These are phyloP conservation scores for Saksenaea oblongispora DNA, from an alignment of 371 early-diverging fungal species.

Conservation along the genomic window DNA sequence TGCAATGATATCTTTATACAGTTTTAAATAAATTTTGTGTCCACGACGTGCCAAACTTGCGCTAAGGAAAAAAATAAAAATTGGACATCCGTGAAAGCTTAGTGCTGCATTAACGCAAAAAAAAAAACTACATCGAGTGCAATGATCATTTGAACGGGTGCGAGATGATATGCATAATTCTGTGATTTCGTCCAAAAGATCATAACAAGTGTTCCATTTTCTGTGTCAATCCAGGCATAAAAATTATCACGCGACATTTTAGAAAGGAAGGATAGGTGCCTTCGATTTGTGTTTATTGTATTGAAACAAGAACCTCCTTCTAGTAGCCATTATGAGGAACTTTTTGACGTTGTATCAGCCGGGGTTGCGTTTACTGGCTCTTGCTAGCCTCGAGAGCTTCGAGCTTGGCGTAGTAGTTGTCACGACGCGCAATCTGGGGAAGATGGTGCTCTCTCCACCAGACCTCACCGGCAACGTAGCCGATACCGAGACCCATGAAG, in stretches of 20 bases:
- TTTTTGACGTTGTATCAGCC: background rate
- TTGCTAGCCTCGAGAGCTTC: constrained; percentile 49
- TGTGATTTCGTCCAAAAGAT: background rate
- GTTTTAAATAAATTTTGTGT: too few relatives aligned
- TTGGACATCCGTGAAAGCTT: too few relatives aligned
- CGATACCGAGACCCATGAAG: constrained; percentile 37
- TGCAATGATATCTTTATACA: too few relatives aligned
- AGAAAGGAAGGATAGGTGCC: background rate
- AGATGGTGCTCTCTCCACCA: constrained; percentile 50
- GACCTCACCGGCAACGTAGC: constrained; percentile 43
- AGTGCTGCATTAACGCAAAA: too few relatives aligned
- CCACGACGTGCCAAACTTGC: too few relatives aligned
- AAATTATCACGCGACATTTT: constrained; percentile 1
- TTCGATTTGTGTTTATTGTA: background rate
- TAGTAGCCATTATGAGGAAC: background rate
- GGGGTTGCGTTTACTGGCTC: constrained; percentile 24
- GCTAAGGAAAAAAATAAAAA: too few relatives aligned
- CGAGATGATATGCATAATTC: too few relatives aligned
- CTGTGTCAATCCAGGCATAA: background rate
- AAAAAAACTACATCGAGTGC: too few relatives aligned
- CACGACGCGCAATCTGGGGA: constrained; percentile 37
- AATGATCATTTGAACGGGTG: too few relatives aligned
- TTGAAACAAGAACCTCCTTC: constrained; percentile 6
- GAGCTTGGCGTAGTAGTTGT: constrained; percentile 53
- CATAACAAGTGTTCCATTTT: background rate